Evolutionary conservation across 1,284 basidiomycete species (phyloP).

Genomic region (Hymenochaete sp.): DNA sequence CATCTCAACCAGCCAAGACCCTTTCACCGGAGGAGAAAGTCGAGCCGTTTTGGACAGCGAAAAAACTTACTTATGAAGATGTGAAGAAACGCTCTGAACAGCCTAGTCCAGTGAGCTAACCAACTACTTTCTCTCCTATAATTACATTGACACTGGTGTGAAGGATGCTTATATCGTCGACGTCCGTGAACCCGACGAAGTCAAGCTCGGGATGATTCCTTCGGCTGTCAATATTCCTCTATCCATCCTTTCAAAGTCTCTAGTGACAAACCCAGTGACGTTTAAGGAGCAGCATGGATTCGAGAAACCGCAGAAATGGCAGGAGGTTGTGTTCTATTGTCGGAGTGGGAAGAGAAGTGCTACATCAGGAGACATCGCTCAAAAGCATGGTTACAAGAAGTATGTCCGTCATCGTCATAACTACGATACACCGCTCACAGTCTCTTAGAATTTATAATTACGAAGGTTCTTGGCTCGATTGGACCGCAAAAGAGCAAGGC

Average conservation of each 20-base stretch:
- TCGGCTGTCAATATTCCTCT: constrained; percentile 92
- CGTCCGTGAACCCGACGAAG: constrained; percentile 91
- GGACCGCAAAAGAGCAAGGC: constrained; percentile 57
- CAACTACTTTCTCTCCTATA: not conserved
- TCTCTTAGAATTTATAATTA: constrained; percentile 72
- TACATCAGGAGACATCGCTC: constrained; percentile 78
- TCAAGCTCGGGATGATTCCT: constrained; percentile 90
- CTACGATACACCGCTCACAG: constrained; percentile 1
- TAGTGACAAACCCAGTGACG: constrained; percentile 50
- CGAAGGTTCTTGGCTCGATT: constrained; percentile 88
- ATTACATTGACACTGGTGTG: constrained; percentile 10
- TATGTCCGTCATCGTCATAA: constrained; percentile 30
- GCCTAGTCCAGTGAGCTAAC: constrained; percentile 64
- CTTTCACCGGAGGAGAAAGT: too few species aligned
- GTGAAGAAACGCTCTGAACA: constrained; percentile 76
- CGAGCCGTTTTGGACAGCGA: constrained; percentile 60
- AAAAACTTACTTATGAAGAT: constrained; percentile 70
- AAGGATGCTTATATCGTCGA: constrained; percentile 83
- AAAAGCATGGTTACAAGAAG: constrained; percentile 79
- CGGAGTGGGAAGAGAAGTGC: constrained; percentile 82
- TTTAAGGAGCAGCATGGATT: constrained; percentile 77
- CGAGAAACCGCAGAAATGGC: constrained; percentile 65
- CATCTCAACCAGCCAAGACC: too few species aligned
- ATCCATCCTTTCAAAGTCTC: constrained; percentile 63
- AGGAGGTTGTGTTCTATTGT: constrained; percentile 92